Conservation (phyloP, 179 eudicot species). For the Heliamphora pulchella region DNA sequence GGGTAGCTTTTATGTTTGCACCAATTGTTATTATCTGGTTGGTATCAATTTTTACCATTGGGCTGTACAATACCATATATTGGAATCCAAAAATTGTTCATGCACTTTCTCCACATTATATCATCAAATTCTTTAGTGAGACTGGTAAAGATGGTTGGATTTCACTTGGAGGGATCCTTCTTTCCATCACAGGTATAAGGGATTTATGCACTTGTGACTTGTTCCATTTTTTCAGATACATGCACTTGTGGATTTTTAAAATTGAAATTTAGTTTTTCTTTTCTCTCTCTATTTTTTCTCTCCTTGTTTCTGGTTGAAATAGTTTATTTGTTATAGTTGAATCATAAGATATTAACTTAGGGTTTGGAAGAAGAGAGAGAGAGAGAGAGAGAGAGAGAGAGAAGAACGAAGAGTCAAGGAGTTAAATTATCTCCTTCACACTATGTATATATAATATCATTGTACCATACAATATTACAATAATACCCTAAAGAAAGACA, state of each 20-base stretch:
- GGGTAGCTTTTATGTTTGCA: slow-evolving; percentile 76
- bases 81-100: slow-evolving; percentile 68
- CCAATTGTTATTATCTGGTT: slow-evolving; percentile 76
- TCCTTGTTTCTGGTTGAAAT: not conserved
- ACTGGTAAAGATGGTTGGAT: slow-evolving; percentile 88
- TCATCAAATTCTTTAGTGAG: slow-evolving; percentile 48
- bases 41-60: slow-evolving; percentile 57
- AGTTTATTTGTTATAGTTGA: not conserved
- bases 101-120: slow-evolving; percentile 82
- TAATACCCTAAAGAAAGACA: too few species aligned
- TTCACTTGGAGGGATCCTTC: slow-evolving; percentile 82
- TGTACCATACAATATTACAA: too few species aligned
- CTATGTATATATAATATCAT: too few species aligned
- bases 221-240: not conserved
- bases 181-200: slow-evolving; percentile 70
- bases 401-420: too few species aligned
- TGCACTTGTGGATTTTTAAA: not conserved
- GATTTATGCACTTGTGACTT: not conserved
- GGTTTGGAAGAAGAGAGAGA: too few species aligned
- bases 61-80: slow-evolving; percentile 59
- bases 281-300: too few species aligned
- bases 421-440: too few species aligned
- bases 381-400: too few species aligned
- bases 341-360: too few species aligned
- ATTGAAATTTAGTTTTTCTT: too few species aligned